Evolutionary conservation across 306 rosid species (phyloP).

Genomic region (Macrotyloma uniflorum): DNA sequence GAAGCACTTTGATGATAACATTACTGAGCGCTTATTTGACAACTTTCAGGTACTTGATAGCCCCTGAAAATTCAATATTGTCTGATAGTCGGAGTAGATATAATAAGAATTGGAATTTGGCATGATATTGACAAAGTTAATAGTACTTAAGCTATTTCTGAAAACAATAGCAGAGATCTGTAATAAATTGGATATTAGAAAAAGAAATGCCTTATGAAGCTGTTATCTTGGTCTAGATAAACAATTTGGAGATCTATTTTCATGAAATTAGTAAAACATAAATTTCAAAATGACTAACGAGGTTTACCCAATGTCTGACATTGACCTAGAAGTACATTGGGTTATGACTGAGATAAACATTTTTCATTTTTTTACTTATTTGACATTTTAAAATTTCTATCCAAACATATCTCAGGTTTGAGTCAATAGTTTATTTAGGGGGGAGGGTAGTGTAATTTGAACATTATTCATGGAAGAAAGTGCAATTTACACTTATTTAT

Average conservation of each 20-base stretch:
- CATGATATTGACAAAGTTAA: conserved; percentile 3
- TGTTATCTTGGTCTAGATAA: not conserved
- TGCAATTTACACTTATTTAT: not conserved
- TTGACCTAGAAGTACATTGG: not conserved
- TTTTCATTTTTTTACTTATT: not conserved
- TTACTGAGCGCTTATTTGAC: conserved; percentile 83
- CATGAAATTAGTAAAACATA: not conserved
- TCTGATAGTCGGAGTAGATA: conserved; percentile 1
- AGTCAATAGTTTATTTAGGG: not conserved
- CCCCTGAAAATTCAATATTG: conserved; percentile 13
- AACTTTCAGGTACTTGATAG: conserved; percentile 79
- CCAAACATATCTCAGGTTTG: not conserved
- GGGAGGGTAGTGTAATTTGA: not conserved
- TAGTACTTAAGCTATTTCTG: not conserved
- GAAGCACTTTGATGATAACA: conserved; percentile 83
- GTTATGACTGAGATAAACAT: not conserved
- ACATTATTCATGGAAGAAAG: not conserved
- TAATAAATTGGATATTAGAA: not conserved
- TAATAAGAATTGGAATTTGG: not conserved
- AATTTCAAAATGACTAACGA: not conserved
- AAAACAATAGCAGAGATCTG: not conserved
- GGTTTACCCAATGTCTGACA: not conserved
- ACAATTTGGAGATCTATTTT: not conserved
- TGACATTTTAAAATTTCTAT: not conserved
- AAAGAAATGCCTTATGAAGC: conserved; percentile 14